Evolutionary conservation across 1,139 yeast species (phyloP).

Genomic region (Saccharomycopsis hybrid): DNA sequence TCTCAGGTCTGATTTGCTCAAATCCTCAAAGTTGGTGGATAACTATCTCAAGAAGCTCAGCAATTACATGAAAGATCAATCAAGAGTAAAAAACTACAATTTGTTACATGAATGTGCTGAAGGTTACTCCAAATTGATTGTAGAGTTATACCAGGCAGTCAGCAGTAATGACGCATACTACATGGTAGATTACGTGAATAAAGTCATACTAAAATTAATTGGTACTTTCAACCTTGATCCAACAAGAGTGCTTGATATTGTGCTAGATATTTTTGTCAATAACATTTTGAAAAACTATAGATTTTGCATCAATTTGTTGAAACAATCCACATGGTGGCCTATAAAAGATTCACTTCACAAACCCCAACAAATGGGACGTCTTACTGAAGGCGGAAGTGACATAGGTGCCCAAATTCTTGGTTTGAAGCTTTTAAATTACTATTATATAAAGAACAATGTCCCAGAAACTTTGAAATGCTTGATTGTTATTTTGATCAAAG

Average conservation of each 20-base stretch:
- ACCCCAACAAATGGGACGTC: constrained; percentile 26
- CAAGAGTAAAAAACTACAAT: constrained; percentile 48
- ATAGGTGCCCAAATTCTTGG: constrained; percentile 57
- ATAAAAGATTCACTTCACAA: neutral
- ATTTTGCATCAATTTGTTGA: constrained; percentile 45
- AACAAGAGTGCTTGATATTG: constrained; percentile 56
- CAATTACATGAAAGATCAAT: constrained; percentile 4
- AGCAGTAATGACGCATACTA: constrained; percentile 35
- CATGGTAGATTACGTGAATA: constrained; percentile 42
- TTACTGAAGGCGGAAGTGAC: constrained; percentile 38
- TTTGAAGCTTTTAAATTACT: constrained; percentile 40
- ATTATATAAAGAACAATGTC: constrained; percentile 30
- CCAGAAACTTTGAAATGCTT: constrained; percentile 44
- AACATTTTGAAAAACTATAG: constrained; percentile 40
- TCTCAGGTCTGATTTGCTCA: constrained; percentile 9
- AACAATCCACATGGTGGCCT: constrained; percentile 66
- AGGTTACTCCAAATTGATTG: constrained; percentile 68
- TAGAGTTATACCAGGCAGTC: constrained; percentile 44
- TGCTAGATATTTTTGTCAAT: constrained; percentile 46
- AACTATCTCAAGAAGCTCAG: constrained; percentile 4
- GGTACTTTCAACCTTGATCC: constrained; percentile 82
- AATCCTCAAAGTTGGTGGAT: constrained; percentile 4
- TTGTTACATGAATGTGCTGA: constrained; percentile 72
- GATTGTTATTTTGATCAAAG: constrained; percentile 54
- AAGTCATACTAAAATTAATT: constrained; percentile 50